Percentiles rank a stretch among this genome's conserved stretches.
Conservation (phyloP, 2,329 filamentous ascomycete genomes). For the Xylariomycetidae sp. region DNA sequence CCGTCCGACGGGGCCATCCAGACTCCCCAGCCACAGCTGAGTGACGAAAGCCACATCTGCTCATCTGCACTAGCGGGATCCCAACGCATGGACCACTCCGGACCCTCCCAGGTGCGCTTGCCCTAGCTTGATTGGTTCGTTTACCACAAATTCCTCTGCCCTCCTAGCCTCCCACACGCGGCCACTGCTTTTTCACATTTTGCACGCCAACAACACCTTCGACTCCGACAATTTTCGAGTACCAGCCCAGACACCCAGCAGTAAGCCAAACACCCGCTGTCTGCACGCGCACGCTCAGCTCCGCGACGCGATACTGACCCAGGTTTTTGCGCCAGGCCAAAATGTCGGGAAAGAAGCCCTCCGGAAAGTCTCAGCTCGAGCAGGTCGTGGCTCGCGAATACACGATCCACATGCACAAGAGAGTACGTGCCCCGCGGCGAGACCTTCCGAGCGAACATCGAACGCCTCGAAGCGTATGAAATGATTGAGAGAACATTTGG, state of each 20-base stretch:
- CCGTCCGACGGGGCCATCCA: too few species aligned
- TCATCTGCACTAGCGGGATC: background rate
- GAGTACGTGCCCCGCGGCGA: constrained; percentile 66
- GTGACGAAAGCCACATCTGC: too few species aligned
- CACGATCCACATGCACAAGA: constrained; percentile 99
- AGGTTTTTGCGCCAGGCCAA: too few species aligned
- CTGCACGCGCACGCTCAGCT: too few species aligned
- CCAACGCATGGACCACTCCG: constrained; percentile 13
- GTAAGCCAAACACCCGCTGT: constrained; percentile 15
- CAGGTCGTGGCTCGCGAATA: constrained; percentile 99
- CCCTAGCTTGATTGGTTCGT: constrained; percentile 24
- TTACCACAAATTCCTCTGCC: constrained; percentile 23
- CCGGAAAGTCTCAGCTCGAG: constrained; percentile 93
- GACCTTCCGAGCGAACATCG: constrained; percentile 3
- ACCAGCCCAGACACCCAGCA: constrained; percentile 20
- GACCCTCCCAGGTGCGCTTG: constrained; percentile 10
- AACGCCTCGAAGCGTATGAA: constrained; percentile 7
- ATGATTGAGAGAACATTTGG: constrained; percentile 11
- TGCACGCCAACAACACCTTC: constrained; percentile 21
- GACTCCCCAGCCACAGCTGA: too few species aligned
- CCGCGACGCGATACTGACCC: too few species aligned
- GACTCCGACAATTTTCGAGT: constrained; percentile 20
- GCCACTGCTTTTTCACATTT: constrained; percentile 19
- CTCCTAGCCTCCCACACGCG: constrained; percentile 23
- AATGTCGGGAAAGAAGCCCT: constrained; percentile 64